Percentiles rank a stretch among this genome's conserved stretches.
These are phyloP conservation scores for Lactarius sanguifluus DNA, from an alignment of 768 basidiomycete species.

Conservation along the genomic window DNA sequence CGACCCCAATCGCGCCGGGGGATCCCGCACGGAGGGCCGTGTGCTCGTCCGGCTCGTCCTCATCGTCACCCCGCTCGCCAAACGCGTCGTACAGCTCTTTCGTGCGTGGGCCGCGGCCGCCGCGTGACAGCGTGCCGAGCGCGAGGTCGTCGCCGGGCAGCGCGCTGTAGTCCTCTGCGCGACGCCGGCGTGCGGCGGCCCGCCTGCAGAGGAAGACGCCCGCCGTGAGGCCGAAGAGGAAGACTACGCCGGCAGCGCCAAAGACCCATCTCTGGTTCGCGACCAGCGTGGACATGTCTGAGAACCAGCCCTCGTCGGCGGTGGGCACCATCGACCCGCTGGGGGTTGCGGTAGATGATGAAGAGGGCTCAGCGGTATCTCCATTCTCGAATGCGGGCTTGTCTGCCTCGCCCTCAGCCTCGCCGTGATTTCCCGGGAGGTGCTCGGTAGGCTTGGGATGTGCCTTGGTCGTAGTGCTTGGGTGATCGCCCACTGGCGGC, in stretches of 20 bases:
- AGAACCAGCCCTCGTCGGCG: slow-evolving; percentile 83
- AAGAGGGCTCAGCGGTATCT: slow-evolving; percentile 29
- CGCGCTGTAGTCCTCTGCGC: slow-evolving; percentile 53
- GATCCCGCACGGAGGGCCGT: slow-evolving; percentile 52
- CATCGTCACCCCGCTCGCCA: slow-evolving; percentile 83
- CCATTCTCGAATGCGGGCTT: slow-evolving; percentile 62
- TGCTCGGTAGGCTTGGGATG: slow-evolving; percentile 83
- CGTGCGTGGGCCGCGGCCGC: slow-evolving; percentile 43
- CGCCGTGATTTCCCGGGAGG: slow-evolving; percentile 85
- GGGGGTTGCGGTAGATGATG: slow-evolving; percentile 26
- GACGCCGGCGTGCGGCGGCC: slow-evolving; percentile 42
- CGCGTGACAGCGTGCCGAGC: slow-evolving; percentile 66
- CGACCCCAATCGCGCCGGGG: slow-evolving; percentile 33
- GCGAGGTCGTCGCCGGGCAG: slow-evolving; percentile 70
- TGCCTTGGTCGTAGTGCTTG: slow-evolving; percentile 52
- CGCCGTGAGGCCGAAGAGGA: slow-evolving; percentile 66
- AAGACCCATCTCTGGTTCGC: slow-evolving; percentile 88
- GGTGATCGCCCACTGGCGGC: slow-evolving; percentile 35
- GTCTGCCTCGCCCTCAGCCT: slow-evolving; percentile 74
- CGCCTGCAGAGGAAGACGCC: slow-evolving; percentile 83
- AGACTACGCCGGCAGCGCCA: slow-evolving; percentile 72
- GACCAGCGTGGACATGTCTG: slow-evolving; percentile 70
- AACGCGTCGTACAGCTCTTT: slow-evolving; percentile 97
- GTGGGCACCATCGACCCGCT: slow-evolving; percentile 49
- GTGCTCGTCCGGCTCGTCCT: slow-evolving; percentile 73